Conservation (phyloP, 345 rosid species). For the Camelina laxa region DNA sequence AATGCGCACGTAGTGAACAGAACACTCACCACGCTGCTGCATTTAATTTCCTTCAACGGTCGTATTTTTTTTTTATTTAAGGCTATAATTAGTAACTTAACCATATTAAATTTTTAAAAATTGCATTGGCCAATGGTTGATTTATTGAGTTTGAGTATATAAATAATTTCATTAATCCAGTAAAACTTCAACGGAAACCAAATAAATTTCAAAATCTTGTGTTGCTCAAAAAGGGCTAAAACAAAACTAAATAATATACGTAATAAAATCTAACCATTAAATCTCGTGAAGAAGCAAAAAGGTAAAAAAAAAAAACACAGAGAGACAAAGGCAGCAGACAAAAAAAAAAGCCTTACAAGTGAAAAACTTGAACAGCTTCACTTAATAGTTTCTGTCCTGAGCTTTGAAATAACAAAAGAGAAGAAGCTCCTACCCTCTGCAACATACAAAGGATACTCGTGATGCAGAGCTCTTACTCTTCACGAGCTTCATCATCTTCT, state of each 20-base stretch:
- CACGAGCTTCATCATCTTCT: constrained; percentile 87
- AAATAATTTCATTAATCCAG: neutral
- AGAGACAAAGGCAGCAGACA: constrained; percentile 21
- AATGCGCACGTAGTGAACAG: constrained; percentile 35
- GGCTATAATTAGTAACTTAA: neutral
- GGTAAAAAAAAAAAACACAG: constrained; percentile 12
- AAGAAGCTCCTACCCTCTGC: constrained; percentile 45
- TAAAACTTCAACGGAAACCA: neutral
- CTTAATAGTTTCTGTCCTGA: constrained; percentile 31
- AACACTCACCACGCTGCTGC: constrained; percentile 32
- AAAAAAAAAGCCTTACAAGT: constrained; percentile 33
- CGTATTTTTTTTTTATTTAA: constrained; percentile 22
- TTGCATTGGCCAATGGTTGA: neutral
- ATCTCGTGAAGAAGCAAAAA: constrained; percentile 64
- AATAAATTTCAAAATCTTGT: neutral
- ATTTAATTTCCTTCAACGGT: constrained; percentile 37
- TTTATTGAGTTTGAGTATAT: neutral
- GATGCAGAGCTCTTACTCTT: constrained; percentile 87
- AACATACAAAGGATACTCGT: constrained; percentile 80
- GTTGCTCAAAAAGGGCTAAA: constrained; percentile 7
- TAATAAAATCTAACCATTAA: constrained; percentile 54
- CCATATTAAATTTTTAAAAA: neutral
- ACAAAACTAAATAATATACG: constrained; percentile 12
- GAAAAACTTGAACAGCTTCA: constrained; percentile 37
- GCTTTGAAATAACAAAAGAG: constrained; percentile 36